Conservation (phyloP, 208 protist genomes). For the Leishmania tarentolae region DNA sequence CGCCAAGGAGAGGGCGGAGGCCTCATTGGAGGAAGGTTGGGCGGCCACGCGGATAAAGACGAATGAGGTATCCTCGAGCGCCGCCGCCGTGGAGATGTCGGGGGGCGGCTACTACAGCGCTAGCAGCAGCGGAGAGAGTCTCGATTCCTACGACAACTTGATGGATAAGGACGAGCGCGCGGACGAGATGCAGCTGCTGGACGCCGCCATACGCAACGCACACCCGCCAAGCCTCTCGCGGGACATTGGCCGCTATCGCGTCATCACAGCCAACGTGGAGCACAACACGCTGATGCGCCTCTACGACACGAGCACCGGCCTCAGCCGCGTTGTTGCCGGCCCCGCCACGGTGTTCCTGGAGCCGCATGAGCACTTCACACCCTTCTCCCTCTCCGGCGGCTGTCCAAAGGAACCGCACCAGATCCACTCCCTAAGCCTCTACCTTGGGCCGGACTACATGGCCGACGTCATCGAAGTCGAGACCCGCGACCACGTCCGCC, state of each 20-base stretch:
- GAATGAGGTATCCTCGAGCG: neutral
- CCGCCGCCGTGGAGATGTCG: neutral
- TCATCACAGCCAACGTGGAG: constrained; percentile 72
- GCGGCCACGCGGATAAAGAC: constrained; percentile 2
- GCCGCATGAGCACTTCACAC: constrained; percentile 86
- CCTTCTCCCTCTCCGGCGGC: constrained; percentile 83
- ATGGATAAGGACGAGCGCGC: neutral
- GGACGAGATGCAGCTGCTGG: constrained; percentile 10
- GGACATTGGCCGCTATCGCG: constrained; percentile 22
- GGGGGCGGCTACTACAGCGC: constrained; percentile 2
- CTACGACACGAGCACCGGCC: constrained; percentile 92
- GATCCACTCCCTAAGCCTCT: constrained; percentile 92
- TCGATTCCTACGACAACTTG: neutral
- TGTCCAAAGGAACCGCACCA: constrained; percentile 77
- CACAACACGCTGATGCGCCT: constrained; percentile 94
- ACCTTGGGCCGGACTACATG: constrained; percentile 96
- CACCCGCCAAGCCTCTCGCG: constrained; percentile 23
- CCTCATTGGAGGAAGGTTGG: constrained; percentile 15
- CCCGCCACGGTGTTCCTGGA: constrained; percentile 66
- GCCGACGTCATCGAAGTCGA: constrained; percentile 93
- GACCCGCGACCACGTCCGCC: constrained; percentile 95
- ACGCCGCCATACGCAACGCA: constrained; percentile 19
- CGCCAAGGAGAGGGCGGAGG: constrained; percentile 17
- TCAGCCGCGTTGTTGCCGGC: constrained; percentile 77
- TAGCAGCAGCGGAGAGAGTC: neutral